Evolutionary conservation across 257 asterid genomes (phyloP).

Genomic region (Salvia rosmarinus): DNA sequence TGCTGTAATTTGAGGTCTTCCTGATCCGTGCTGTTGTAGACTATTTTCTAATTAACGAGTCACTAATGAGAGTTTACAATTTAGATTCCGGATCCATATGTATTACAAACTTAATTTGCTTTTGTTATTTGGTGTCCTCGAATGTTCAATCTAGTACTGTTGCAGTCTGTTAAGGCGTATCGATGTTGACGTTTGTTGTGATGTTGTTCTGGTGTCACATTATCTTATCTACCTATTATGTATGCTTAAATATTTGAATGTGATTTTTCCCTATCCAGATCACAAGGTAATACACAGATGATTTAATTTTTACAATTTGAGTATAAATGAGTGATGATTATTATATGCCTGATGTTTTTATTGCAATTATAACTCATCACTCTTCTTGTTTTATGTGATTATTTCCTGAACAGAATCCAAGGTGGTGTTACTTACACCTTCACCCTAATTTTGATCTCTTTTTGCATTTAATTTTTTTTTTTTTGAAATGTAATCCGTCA

Average conservation of each 20-base stretch:
- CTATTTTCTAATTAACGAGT: constrained; percentile 24
- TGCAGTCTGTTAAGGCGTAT: not conserved
- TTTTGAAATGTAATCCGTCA: not conserved
- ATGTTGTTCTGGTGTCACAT: not conserved
- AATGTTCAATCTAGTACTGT: not conserved
- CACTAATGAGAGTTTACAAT: constrained; percentile 25
- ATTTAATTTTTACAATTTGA: too few species aligned
- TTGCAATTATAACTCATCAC: too few species aligned
- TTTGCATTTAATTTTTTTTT: too few species aligned
- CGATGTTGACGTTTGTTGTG: not conserved
- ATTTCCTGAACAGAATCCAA: too few species aligned
- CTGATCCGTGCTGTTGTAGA: constrained; percentile 42
- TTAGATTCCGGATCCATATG: constrained; percentile 4
- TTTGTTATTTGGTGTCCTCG: not conserved
- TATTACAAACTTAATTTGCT: not conserved
- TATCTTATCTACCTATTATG: too few species aligned
- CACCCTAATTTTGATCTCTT: too few species aligned
- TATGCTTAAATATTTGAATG: not conserved
- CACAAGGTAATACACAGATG: too few species aligned
- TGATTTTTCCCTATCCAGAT: not conserved
- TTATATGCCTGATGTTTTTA: too few species aligned
- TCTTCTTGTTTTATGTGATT: too few species aligned
- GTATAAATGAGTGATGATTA: too few species aligned
- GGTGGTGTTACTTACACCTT: too few species aligned
- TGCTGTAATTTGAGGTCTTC: constrained; percentile 38